phyloP scores from a whole-genome alignment of 1,284 basidiomycete species.

The Tremellales sp. region DNA sequence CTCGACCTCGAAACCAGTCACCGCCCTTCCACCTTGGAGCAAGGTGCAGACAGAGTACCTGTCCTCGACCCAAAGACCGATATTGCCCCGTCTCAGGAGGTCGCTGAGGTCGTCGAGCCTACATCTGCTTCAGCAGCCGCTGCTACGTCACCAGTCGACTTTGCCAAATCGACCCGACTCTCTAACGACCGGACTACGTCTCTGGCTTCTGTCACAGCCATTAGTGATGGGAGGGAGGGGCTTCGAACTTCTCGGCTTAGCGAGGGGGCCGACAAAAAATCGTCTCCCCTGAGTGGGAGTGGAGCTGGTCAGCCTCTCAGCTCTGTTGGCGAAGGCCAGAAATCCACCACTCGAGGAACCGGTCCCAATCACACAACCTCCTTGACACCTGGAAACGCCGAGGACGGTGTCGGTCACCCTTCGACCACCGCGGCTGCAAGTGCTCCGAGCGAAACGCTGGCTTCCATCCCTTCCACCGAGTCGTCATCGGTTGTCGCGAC shows the following conservation, averaged over 20 bases:
- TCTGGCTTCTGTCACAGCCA: constrained; percentile 40
- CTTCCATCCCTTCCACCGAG: background rate
- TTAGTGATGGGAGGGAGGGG: constrained; percentile 39
- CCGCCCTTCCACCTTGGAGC: too few species aligned
- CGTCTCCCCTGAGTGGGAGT: background rate
- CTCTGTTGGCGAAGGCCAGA: constrained; percentile 3
- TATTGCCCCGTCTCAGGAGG: too few species aligned
- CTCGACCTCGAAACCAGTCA: too few species aligned
- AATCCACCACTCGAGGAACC: constrained; percentile 10
- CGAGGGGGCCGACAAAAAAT: background rate
- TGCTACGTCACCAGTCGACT: background rate
- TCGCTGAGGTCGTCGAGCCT: background rate
- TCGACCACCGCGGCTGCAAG: constrained; percentile 7
- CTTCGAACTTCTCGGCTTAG: background rate
- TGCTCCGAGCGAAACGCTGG: background rate
- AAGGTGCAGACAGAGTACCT: too few species aligned
- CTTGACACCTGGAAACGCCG: constrained; percentile 23
- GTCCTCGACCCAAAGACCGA: too few species aligned
- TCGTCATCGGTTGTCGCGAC: background rate
- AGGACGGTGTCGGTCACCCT: constrained; percentile 31
- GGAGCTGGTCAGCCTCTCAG: background rate
- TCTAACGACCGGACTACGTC: constrained; percentile 33
- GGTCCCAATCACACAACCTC: constrained; percentile 10
- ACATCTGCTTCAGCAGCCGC: background rate
- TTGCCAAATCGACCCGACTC: constrained; percentile 8